A percentile compares a stretch with the other conserved stretches of the same genome.
These are phyloP conservation scores for Nemania sp. DNA, from an alignment of 2,329 filamentous ascomycete species.

Conservation along the genomic window DNA sequence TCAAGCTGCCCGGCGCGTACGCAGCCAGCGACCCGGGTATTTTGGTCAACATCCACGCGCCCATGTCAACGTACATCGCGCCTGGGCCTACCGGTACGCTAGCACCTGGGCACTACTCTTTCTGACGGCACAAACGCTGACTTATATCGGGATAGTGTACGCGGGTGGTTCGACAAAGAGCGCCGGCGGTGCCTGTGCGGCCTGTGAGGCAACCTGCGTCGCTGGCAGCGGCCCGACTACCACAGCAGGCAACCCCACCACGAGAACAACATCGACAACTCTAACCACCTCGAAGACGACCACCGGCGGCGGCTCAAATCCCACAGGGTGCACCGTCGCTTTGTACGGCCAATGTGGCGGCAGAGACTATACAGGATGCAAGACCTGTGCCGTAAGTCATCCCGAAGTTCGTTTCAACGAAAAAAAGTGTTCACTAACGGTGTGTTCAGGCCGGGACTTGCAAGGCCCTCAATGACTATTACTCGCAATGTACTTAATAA, in stretches of 20 bases:
- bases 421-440: constrained; percentile 19
- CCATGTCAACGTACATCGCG: constrained; percentile 36
- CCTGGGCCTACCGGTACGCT: constrained; percentile 37
- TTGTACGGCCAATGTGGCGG: constrained; percentile 37
- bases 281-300: constrained; percentile 12
- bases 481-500: constrained; percentile 34
- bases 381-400: constrained; percentile 33
- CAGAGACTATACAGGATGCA: constrained; percentile 34
- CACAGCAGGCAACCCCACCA: constrained; percentile 22
- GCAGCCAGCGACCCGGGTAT: constrained; percentile 37
- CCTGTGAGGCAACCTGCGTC: constrained; percentile 36
- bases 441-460: constrained; percentile 32
- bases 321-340: constrained; percentile 30
- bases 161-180: constrained; percentile 34
- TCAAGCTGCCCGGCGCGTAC: constrained; percentile 42
- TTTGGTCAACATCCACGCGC: constrained; percentile 42
- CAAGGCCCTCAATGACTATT: constrained; percentile 35
- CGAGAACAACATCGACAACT: not conserved
- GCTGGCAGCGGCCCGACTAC: constrained; percentile 27
- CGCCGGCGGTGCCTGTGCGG: constrained; percentile 34
- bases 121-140: not conserved
- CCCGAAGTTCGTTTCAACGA: not conserved
- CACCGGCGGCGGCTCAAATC: constrained; percentile 9
- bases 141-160: constrained; percentile 18
- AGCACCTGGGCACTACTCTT: not conserved